Percentiles rank a stretch among this genome's conserved stretches.
These are phyloP conservation scores for Aureobasidium namibiae DNA, from an alignment of 2,329 filamentous ascomycete genomes.

Conservation along the genomic window DNA sequence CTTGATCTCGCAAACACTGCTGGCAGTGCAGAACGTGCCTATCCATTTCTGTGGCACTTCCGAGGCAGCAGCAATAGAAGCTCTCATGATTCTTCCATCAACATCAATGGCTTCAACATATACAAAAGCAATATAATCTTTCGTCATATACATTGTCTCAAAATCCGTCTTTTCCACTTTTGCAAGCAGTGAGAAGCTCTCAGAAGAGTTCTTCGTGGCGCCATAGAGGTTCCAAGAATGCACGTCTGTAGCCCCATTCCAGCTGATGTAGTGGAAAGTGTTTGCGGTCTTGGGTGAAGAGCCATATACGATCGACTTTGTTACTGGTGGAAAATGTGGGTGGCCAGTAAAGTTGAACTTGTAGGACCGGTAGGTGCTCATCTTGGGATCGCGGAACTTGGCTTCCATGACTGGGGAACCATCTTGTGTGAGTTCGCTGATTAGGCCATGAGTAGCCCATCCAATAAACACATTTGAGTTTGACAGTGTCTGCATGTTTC, in stretches of 20 bases:
- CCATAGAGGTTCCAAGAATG: conserved; percentile 28
- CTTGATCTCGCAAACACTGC: neutral
- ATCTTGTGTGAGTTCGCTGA: conserved; percentile 25
- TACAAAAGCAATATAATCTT: neutral
- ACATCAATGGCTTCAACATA: neutral
- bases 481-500: conserved; percentile 28
- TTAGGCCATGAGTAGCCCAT: conserved; percentile 29
- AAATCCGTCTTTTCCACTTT: conserved; percentile 7
- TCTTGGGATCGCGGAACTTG: conserved; percentile 25
- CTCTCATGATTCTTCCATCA: neutral
- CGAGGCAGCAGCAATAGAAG: neutral
- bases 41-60: neutral
- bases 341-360: conserved; percentile 29
- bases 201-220: neutral
- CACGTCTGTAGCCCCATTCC: conserved; percentile 33
- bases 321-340: conserved; percentile 19
- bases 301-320: conserved; percentile 25
- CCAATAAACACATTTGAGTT: conserved; percentile 30
- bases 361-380: conserved; percentile 32
- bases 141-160: conserved; percentile 8
- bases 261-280: conserved; percentile 27
- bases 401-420: conserved; percentile 27
- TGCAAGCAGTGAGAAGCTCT: neutral
- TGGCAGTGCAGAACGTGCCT: neutral
- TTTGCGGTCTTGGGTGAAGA: conserved; percentile 21